Base-by-base conservation (phyloP, 768 basidiomycete genomes). In the Pulveroboletus sp. region DNA sequence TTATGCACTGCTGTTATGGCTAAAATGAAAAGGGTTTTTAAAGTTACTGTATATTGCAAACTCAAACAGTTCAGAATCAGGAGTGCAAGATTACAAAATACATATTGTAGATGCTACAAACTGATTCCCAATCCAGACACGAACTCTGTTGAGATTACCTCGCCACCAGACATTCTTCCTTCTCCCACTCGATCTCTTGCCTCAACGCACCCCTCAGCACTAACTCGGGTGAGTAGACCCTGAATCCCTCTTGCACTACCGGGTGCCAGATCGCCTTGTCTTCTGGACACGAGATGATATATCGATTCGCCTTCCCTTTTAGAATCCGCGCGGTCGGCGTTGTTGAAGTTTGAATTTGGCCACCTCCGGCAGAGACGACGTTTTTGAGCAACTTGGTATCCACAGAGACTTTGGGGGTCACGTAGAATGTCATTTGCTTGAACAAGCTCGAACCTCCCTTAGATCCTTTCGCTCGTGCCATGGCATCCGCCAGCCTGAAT, bases 151-250 rank as follows among this genome's bases (percentile, higher is more conserved):
- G 7, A n/a, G 26, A 47, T 55, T 39, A 57, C 28, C 54, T 53
- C 4, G 46, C 45, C 10, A 63, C 49, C 11, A 68, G 28, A 39
- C 56, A 68, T 18, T 51, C 60, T 11, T 43, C 60, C 39, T 76
- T 74, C 24, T 87, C 75, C 80, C 81, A 86, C 21, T 81, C 79
- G 18, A 88, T 71, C 56, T 82, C 67, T 63, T 91, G 90, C 52
- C 72, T 80, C 62, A 90, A 63, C 1, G 81, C 79, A 0, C 75
- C 80, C 31, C 72, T 79, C 51, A 91, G 65, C 13, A 93, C 64
- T 26, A 92, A 69, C 61, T 91, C 88, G 27, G 78, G 75, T 0
- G 76, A 77, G 65, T 88, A 91, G n/a, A 92, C 74, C 17, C 73
- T 72, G 55, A 76, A 69, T 0, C 78, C 72, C 13, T 70, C 70